Evolutionary conservation across 768 basidiomycete genomes (phyloP).

Genomic region (Erythrobasidium yunnanense): DNA sequence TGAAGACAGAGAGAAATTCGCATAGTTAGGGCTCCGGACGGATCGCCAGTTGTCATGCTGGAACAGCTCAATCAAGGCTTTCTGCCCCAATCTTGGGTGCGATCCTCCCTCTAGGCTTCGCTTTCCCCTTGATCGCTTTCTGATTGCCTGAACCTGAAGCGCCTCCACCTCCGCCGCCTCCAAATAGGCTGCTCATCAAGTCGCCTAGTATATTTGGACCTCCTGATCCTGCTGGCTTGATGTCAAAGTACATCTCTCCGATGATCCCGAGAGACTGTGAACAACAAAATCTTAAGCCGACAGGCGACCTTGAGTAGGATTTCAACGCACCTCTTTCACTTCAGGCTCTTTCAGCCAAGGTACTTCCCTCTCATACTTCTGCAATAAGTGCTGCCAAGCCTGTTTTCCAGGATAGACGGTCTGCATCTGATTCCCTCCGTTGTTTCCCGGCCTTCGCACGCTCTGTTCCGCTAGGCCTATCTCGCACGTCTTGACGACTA

Average conservation of each 20-base stretch:
- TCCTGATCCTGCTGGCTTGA: conserved; percentile 60
- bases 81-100: background rate
- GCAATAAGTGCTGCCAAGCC: conserved; percentile 71
- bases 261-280: conserved; percentile 58
- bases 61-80: no score
- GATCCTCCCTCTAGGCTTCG: conserved; percentile 5
- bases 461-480: conserved; percentile 27
- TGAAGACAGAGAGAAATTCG: no score
- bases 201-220: conserved; percentile 71
- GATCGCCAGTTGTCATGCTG: no score
- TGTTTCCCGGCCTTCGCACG: conserved; percentile 42
- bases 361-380: conserved; percentile 67
- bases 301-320: background rate
- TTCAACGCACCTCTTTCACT: conserved; percentile 36
- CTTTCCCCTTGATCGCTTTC: conserved; percentile 1
- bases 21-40: no score
- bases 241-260: conserved; percentile 68
- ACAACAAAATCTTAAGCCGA: background rate
- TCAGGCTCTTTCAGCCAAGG: conserved; percentile 40
- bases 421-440: conserved; percentile 32
- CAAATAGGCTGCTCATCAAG: conserved; percentile 78
- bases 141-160: background rate
- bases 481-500: conserved; percentile 79
- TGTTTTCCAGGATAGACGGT: conserved; percentile 32
- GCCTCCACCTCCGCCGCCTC: conserved; percentile 48